Conservation (phyloP, 2,329 filamentous ascomycete genomes). For the Neobulgaria alba region DNA sequence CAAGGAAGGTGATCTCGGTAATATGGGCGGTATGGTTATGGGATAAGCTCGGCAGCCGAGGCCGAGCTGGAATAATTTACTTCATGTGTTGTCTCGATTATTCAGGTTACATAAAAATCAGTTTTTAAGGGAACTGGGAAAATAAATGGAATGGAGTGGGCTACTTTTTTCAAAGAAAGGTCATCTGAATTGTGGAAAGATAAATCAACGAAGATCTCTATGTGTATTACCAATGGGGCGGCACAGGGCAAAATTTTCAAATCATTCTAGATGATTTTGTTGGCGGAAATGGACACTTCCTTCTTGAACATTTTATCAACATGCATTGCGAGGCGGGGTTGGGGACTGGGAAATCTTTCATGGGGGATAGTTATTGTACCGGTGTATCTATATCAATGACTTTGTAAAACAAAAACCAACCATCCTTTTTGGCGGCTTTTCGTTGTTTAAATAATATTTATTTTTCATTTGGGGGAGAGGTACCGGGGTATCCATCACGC, state of each 20-base stretch:
- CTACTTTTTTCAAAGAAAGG: background rate
- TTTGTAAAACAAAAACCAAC: too few relatives aligned
- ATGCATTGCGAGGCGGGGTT: background rate
- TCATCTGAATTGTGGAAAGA: too few relatives aligned
- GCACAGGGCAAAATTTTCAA: background rate
- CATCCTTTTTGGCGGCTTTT: too few relatives aligned
- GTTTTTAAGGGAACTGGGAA: background rate
- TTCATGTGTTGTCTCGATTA: background rate
- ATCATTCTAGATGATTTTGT: too few relatives aligned
- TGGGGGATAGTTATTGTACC: background rate
- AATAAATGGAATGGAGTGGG: background rate
- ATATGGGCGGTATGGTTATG: constrained; percentile 68
- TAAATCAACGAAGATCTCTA: background rate
- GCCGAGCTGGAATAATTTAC: background rate
- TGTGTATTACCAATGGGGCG: background rate
- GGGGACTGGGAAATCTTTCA: background rate
- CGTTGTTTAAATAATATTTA: too few relatives aligned
- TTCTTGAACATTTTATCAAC: background rate
- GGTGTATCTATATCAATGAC: background rate
- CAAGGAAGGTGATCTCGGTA: constrained; percentile 91
- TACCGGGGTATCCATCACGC: too few relatives aligned
- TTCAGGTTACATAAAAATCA: background rate
- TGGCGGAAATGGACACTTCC: background rate
- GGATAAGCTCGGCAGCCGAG: constrained; percentile 39
- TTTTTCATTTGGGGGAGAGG: too few relatives aligned